Evolutionary conservation across 2,329 filamentous ascomycete genomes (phyloP).

Genomic region (Talaromyces sp.): DNA sequence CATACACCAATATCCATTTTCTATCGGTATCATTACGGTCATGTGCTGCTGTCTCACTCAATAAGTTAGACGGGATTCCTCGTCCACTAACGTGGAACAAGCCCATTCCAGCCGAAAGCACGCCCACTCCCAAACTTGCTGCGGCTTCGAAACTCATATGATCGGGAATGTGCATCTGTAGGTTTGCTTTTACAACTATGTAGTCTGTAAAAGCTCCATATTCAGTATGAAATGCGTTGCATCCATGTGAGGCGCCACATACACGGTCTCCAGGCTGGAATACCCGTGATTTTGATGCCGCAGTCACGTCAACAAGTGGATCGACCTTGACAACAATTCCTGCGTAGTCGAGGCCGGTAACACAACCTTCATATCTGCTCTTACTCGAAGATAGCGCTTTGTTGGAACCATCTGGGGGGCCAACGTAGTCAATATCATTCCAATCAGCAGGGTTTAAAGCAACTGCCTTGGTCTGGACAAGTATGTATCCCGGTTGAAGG

Average conservation of each 20-base stretch:
- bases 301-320: not conserved
- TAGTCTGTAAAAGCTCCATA: conserved; percentile 35
- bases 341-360: not conserved
- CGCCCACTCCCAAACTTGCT: conserved; percentile 26
- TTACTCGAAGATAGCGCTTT: not conserved
- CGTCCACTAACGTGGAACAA: not conserved
- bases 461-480: not conserved
- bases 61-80: not conserved
- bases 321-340: not conserved
- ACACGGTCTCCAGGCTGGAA: conserved; percentile 28
- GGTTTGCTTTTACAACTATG: conserved; percentile 16
- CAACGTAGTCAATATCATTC: not conserved
- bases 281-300: too few relatives aligned
- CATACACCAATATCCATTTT: conserved; percentile 1
- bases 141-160: conserved; percentile 25
- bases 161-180: conserved; percentile 27
- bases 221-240: conserved; percentile 19
- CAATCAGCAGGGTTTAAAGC: not conserved
- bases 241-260: conserved; percentile 26
- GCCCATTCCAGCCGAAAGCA: conserved; percentile 5
- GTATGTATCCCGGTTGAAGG: not conserved
- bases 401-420: not conserved
- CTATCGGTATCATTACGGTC: not conserved
- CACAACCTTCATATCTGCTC: not conserved
- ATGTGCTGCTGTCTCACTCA: not conserved